Evolutionary conservation across 768 basidiomycete species (phyloP).

Genomic region (Termitomyces sp.): DNA sequence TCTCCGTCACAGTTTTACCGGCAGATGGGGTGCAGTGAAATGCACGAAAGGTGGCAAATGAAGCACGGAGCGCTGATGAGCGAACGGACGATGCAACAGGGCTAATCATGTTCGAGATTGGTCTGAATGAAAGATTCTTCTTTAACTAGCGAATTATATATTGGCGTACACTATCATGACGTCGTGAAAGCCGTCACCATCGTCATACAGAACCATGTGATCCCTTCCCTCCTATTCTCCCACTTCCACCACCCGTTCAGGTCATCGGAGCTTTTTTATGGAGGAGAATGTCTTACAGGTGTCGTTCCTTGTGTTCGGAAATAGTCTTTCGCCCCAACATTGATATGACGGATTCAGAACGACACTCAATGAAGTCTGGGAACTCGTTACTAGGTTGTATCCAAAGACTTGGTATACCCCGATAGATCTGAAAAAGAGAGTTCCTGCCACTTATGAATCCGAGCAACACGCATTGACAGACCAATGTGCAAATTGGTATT

Average conservation of each 20-base stretch:
- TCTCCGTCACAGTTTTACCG: constrained; percentile 39
- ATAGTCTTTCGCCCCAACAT: too few species aligned
- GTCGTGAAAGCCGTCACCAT: constrained; percentile 3
- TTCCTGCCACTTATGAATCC: not conserved
- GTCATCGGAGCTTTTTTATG: too few species aligned
- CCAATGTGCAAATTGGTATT: not conserved
- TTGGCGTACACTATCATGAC: constrained; percentile 1
- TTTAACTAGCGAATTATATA: not conserved
- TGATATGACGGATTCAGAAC: too few species aligned
- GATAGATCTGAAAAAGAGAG: too few species aligned
- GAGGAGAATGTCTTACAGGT: not conserved
- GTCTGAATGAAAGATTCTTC: too few species aligned
- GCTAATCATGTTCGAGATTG: constrained; percentile 8
- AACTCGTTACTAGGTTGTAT: too few species aligned
- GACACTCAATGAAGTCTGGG: too few species aligned
- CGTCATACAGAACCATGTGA: constrained; percentile 11
- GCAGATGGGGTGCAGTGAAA: constrained; percentile 34
- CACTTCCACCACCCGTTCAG: too few species aligned
- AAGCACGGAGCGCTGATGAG: constrained; percentile 8
- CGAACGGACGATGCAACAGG: constrained; percentile 9
- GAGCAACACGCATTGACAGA: too few species aligned
- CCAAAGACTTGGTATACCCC: too few species aligned
- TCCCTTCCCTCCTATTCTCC: too few species aligned
- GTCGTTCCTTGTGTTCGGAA: too few species aligned
- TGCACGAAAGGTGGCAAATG: constrained; percentile 14